Conservation (phyloP, 116 monocot genomes). For the Posidonia oceanica region DNA sequence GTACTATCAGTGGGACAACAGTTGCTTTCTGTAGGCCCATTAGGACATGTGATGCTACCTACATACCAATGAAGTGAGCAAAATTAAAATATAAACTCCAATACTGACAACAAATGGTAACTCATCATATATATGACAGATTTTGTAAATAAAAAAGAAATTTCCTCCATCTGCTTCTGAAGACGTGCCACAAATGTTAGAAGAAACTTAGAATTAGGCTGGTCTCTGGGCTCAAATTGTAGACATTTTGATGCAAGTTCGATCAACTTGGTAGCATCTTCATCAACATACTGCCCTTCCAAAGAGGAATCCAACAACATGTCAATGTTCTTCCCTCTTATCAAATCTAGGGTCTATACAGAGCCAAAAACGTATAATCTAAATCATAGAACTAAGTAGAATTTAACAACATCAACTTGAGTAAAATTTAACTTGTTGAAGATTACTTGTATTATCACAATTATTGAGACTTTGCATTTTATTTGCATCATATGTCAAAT, state of each 20-base stretch:
- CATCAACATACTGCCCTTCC: constrained; percentile 91
- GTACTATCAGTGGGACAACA: constrained; percentile 47
- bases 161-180: constrained; percentile 85
- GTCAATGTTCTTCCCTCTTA: constrained; percentile 81
- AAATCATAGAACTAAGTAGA: background rate
- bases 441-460: too few species aligned
- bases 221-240: constrained; percentile 81
- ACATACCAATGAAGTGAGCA: background rate
- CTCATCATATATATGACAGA: background rate
- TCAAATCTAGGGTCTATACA: constrained; percentile 75
- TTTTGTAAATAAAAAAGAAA: background rate
- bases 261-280: constrained; percentile 80
- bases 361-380: background rate
- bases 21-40: constrained; percentile 67
- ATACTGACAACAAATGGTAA: too few species aligned
- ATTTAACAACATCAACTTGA: too few species aligned
- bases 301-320: constrained; percentile 85
- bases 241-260: constrained; percentile 89
- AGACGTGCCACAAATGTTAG: constrained; percentile 66
- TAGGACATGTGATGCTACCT: constrained; percentile 75
- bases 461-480: too few species aligned
- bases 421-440: too few species aligned
- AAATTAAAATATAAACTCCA: too few species aligned
- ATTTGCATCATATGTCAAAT: too few species aligned
- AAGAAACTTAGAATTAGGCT: constrained; percentile 77